phyloP scores from a whole-genome alignment of 352 stramenopile genomes.

The Globisporangium viniferum region DNA sequence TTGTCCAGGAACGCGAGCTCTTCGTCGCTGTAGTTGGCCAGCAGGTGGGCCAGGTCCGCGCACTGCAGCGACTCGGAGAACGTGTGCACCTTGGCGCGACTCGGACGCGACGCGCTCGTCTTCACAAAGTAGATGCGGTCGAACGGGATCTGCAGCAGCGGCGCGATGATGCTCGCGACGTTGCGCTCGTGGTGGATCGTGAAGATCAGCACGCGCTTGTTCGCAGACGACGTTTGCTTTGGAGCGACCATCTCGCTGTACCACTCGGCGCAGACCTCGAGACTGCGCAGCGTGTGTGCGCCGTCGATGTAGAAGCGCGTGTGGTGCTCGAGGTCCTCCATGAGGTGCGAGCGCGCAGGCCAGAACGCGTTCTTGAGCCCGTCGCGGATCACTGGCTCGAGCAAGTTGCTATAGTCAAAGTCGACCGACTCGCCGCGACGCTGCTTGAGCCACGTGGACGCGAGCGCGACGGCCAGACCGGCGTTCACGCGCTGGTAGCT shows the following conservation, averaged over 20 bases:
- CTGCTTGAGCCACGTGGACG: slow-evolving; percentile 48
- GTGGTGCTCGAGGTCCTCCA: slow-evolving; percentile 38
- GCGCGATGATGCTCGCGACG: slow-evolving; percentile 58
- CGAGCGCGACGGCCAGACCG: slow-evolving; percentile 63
- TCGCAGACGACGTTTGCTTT: slow-evolving; percentile 8
- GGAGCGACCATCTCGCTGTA: slow-evolving; percentile 28
- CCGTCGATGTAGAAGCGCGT: slow-evolving; percentile 83
- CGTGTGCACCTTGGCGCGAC: slow-evolving; percentile 59
- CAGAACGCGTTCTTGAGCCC: slow-evolving; percentile 69
- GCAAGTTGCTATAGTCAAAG: slow-evolving; percentile 25
- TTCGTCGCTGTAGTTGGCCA: slow-evolving; percentile 41
- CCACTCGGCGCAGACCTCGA: slow-evolving; percentile 77
- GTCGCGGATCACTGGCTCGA: slow-evolving; percentile 46
- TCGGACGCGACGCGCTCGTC: slow-evolving; percentile 58
- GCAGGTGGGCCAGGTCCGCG: slow-evolving; percentile 31
- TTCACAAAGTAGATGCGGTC: slow-evolving; percentile 78
- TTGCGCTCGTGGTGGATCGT: slow-evolving; percentile 85
- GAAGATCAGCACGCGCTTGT: slow-evolving; percentile 63
- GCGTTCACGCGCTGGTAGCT: slow-evolving; percentile 82
- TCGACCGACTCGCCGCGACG: slow-evolving; percentile 18
- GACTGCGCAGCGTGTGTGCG: slow-evolving; percentile 80
- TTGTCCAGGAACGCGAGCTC: slow-evolving; percentile 40
- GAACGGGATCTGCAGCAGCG: slow-evolving; percentile 58
- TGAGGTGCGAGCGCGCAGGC: slow-evolving; percentile 71
- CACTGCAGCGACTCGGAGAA: slow-evolving; percentile 60